Evolutionary conservation across 2,329 filamentous ascomycete genomes (phyloP), one percentile per base, ranked within the genome.

Genomic region (Beauveria pseudobassiana): DNA sequence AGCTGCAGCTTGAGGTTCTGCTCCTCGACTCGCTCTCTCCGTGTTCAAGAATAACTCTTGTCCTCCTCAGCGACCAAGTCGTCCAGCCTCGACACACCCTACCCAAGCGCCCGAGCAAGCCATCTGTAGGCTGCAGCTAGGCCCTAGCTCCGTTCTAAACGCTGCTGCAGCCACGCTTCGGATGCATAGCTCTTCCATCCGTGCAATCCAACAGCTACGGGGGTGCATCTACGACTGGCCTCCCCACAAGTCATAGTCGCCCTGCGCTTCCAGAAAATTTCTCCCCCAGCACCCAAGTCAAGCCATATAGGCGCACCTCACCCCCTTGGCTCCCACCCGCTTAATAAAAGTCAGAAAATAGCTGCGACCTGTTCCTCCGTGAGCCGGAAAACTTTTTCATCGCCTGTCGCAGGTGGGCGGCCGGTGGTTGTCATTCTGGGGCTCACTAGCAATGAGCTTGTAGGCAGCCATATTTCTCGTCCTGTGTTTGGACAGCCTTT

Each of bases 401-500:
- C 50, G 49, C 58, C 50, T 60, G 40, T 30, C 26, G 26, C 28
- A 42, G 7, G 50, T 48, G 50, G 50, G 58, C 38, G 34, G 34
- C 38, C 6, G 22, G 57, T 59, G 57, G 57, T 24, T 48, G 42
- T 48, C 26, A n/a, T 46, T 40, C 58, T 46, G 49, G 38, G 38
- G 20, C 50, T 45, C 48, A 26, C 57, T 59, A 51, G 38, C 22
- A 18, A 42, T 51, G 24, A 42, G 50, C 38, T 42, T 16, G 14
- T 40, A 61, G 58, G 58, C 58, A 61, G 50, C 58, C 58, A 54
- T 54, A 61, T 61, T 61, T 61, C 50, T 54, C 58, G 50, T 40
- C 51, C 18, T 49, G 26, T 61, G 58, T 54, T 48, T 61, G 58
- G 58, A 54, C 26, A 30, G 43, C 34, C 58, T 18, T 43, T 18